Conservation (phyloP, 2,329 filamentous ascomycete genomes). For the Botrytis hyacinthi region DNA sequence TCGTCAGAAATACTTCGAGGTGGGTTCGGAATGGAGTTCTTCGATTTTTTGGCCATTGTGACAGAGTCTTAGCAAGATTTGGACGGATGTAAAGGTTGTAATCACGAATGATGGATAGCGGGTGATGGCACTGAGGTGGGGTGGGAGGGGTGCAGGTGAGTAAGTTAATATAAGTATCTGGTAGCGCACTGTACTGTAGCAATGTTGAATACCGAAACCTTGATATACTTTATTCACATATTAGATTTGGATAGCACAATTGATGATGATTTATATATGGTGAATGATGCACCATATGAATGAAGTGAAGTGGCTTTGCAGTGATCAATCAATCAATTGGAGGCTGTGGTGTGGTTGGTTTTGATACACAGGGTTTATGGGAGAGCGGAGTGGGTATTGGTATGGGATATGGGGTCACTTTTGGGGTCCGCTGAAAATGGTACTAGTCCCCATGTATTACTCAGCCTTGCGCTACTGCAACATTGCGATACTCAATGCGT, state of each 20-base stretch:
- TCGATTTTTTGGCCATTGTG: conserved; percentile 1
- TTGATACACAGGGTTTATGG: not conserved
- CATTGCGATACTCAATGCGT: not conserved
- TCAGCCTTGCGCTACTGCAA: not conserved
- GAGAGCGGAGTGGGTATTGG: not conserved
- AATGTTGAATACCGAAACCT: not conserved
- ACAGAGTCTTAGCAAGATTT: not conserved
- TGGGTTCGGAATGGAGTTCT: not conserved
- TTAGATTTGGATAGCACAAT: not conserved
- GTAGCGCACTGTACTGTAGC: not conserved
- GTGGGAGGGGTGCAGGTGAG: not conserved
- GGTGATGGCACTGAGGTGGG: not conserved
- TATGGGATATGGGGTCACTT: not conserved
- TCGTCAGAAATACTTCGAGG: not conserved
- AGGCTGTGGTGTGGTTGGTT: conserved; percentile 3
- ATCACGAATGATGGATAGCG: not conserved
- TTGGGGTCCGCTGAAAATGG: not conserved
- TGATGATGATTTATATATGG: not conserved
- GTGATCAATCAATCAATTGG: not conserved
- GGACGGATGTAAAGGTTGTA: not conserved
- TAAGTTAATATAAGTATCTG: conserved; percentile 1
- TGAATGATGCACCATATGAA: not conserved
- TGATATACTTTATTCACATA: not conserved
- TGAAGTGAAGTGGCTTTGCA: conserved; percentile 1
- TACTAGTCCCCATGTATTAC: not conserved